A percentile compares a stretch with the other conserved stretches of the same genome.
phyloP scores from a whole-genome alignment of 345 rosid species.

The Eutrema yunnanense region DNA sequence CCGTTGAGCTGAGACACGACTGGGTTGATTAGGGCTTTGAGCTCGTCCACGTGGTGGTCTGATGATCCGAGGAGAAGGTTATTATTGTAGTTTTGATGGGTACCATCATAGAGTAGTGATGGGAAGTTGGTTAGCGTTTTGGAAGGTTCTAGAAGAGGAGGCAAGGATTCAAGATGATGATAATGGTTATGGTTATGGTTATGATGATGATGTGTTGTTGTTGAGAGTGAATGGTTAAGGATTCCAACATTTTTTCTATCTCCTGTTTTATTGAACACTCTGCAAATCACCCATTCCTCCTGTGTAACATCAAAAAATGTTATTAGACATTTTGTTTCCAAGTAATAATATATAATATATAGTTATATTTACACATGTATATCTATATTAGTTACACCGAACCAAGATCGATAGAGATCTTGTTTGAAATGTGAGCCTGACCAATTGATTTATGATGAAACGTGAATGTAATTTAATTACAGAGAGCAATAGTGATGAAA shows the following conservation, averaged over 20 bases:
- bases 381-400: background rate
- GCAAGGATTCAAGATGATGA: slow-evolving; percentile 32
- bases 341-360: background rate
- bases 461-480: background rate
- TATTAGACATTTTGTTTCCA: background rate
- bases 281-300: slow-evolving; percentile 98
- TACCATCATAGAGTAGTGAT: slow-evolving; percentile 33
- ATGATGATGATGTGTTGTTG: slow-evolving; percentile 18
- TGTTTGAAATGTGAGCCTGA: slow-evolving; percentile 22
- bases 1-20: slow-evolving; percentile 33
- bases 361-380: background rate
- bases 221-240: slow-evolving; percentile 27
- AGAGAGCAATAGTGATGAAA: slow-evolving; percentile 23
- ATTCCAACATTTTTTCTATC: slow-evolving; percentile 51
- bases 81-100: slow-evolving; percentile 27
- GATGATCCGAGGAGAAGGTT: slow-evolving; percentile 31
- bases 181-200: background rate
- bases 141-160: slow-evolving; percentile 47
- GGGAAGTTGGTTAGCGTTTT: slow-evolving; percentile 22
- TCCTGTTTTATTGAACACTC: slow-evolving; percentile 67
- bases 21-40: slow-evolving; percentile 42
- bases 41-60: slow-evolving; percentile 36
- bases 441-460: background rate
- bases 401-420: slow-evolving; percentile 7
- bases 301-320: slow-evolving; percentile 10